Conservation (phyloP, 306 rosid species). For the Cucumis melo region DNA sequence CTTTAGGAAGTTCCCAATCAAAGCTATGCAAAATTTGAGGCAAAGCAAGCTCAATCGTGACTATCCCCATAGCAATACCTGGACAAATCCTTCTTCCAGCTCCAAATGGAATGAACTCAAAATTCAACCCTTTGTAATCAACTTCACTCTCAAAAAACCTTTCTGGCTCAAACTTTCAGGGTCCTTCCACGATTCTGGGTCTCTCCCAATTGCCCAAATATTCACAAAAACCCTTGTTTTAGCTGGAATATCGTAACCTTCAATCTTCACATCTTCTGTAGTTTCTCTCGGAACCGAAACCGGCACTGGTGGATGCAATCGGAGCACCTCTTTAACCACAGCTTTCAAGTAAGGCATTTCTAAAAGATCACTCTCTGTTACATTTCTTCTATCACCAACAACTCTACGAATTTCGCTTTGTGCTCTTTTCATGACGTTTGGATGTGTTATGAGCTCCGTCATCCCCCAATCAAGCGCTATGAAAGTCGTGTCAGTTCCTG, state of each 20-base stretch:
- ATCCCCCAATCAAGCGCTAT: conserved; percentile 12
- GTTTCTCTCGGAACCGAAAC: conserved; percentile 30
- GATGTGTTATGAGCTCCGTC: conserved; percentile 13
- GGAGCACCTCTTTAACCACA: conserved; percentile 21
- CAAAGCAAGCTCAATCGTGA: conserved; percentile 17
- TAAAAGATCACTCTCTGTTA: conserved; percentile 14
- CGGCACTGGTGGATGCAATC: conserved; percentile 26
- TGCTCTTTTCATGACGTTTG: conserved; percentile 10
- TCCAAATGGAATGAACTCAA: conserved; percentile 26
- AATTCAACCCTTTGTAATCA: conserved; percentile 16
- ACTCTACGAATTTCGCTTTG: conserved; percentile 14
- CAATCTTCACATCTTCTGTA: conserved; percentile 13
- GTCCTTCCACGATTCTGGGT: conserved; percentile 19
- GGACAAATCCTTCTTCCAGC: conserved; percentile 36
- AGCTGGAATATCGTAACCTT: conserved; percentile 14
- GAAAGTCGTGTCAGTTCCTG: conserved; percentile 11
- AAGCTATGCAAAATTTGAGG: conserved; percentile 24
- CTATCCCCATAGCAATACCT: conserved; percentile 14
- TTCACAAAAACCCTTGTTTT: conserved; percentile 18
- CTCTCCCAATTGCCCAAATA: conserved; percentile 22
- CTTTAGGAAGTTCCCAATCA: conserved; percentile 23
- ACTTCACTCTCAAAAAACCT: conserved; percentile 3
- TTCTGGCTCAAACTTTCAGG: conserved; percentile 16
- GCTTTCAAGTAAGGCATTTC: conserved; percentile 19
- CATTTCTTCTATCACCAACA: background rate